Percentiles rank a stretch among this genome's conserved stretches.
These are phyloP conservation scores for Patellifolia procumbens DNA, from an alignment of 179 eudicot species.

Conservation along the genomic window DNA sequence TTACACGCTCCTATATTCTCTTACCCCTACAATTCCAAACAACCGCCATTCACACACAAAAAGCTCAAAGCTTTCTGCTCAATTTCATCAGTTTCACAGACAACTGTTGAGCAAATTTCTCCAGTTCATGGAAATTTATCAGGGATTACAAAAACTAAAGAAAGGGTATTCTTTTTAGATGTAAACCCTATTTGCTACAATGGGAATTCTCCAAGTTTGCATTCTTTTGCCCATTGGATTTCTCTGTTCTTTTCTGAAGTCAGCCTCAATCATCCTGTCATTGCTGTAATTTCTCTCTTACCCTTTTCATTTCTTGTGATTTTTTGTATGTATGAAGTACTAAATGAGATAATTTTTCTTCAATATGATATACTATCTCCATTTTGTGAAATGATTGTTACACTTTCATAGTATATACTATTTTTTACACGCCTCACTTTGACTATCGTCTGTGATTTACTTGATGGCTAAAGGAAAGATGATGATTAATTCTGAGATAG, in stretches of 20 bases:
- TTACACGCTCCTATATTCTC: background rate
- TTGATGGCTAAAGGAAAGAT: too few species aligned
- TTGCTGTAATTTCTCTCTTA: slow-evolving; percentile 59
- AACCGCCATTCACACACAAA: slow-evolving; percentile 1
- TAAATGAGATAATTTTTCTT: background rate
- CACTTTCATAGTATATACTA: too few species aligned
- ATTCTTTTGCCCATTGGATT: slow-evolving; percentile 72
- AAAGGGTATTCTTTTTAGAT: slow-evolving; percentile 86
- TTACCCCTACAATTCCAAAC: slow-evolving; percentile 11
- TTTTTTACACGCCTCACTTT: too few species aligned
- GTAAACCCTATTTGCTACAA: slow-evolving; percentile 85
- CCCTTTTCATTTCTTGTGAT: background rate
- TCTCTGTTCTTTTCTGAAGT: slow-evolving; percentile 89
- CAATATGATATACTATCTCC: too few species aligned
- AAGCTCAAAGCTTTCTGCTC: background rate
- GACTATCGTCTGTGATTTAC: too few species aligned
- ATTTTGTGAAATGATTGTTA: too few species aligned
- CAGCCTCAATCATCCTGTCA: slow-evolving; percentile 70
- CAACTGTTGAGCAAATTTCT: background rate
- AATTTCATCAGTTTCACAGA: background rate
- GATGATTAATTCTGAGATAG: too few species aligned
- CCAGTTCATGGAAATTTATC: slow-evolving; percentile 1
- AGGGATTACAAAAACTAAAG: slow-evolving; percentile 27
- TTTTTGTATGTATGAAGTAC: background rate
- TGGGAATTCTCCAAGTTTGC: slow-evolving; percentile 67